phyloP scores from a whole-genome alignment of 2,329 filamentous ascomycete genomes.

The Aspergillus pseudonomiae region DNA sequence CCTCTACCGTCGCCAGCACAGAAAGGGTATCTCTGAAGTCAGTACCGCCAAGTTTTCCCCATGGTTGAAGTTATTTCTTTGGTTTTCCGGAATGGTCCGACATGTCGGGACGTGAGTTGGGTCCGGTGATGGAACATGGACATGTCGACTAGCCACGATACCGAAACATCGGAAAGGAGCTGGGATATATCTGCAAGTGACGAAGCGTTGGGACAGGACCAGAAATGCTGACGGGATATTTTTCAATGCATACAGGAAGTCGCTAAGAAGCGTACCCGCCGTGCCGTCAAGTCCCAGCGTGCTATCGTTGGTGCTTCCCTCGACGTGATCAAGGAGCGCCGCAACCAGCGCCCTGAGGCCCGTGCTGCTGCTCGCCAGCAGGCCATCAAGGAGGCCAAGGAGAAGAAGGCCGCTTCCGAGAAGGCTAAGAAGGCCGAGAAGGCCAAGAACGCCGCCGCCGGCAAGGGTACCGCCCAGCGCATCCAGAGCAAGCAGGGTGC shows the following conservation, averaged over 20 bases:
- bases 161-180: conserved; percentile 6
- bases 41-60: conserved; percentile 45
- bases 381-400: conserved; percentile 97
- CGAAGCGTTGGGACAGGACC: not conserved
- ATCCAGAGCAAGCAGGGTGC: conserved; percentile 96
- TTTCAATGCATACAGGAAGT: conserved; percentile 73
- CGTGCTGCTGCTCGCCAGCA: conserved; percentile 84
- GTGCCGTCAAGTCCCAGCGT: conserved; percentile 97
- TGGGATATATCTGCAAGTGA: conserved; percentile 5
- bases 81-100: conserved; percentile 16
- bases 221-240: conserved; percentile 32
- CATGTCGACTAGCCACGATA: conserved; percentile 8
- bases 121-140: conserved; percentile 10
- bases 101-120: not conserved
- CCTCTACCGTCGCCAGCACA: conserved; percentile 97
- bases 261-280: conserved; percentile 99
- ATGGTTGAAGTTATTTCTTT: conserved; percentile 24
- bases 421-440: conserved; percentile 99
- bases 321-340: conserved; percentile 99
- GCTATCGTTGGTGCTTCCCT: conserved; percentile 98
- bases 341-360: conserved; percentile 90
- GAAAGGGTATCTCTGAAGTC: conserved; percentile 99
- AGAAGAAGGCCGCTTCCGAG: conserved; percentile 88
- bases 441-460: conserved; percentile 81
- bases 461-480: conserved; percentile 76